These are phyloP conservation scores for Henckelia pumila DNA, from an alignment of 257 asterid genomes.

Conservation along the genomic window DNA sequence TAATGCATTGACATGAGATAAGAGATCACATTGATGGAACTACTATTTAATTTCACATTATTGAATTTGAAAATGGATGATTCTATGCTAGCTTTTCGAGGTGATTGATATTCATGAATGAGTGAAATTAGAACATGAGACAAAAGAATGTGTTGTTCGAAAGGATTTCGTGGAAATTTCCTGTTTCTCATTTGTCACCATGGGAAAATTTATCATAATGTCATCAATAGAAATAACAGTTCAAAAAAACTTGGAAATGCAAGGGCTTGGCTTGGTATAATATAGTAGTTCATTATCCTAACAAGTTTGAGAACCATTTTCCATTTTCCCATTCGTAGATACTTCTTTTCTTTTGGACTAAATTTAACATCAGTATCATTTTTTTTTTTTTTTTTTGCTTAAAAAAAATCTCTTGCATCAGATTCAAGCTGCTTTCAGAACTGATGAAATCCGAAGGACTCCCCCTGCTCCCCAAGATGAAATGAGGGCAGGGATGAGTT, in stretches of 20 bases:
- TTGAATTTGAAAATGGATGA: neutral
- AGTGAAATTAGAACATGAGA: neutral
- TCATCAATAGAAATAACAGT: no score
- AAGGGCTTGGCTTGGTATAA: no score
- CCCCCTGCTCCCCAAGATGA: slow-evolving; percentile 59
- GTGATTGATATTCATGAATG: neutral
- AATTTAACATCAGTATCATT: neutral
- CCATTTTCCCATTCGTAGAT: neutral
- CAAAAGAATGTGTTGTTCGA: no score
- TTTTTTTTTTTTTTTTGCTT: neutral
- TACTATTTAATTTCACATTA: neutral
- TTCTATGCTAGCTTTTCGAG: neutral
- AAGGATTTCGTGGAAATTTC: no score
- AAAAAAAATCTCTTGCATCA: slow-evolving; percentile 10
- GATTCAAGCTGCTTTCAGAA: slow-evolving; percentile 61
- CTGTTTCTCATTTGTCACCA: no score
- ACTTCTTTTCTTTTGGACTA: no score
- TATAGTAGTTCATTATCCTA: neutral
- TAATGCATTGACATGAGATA: neutral
- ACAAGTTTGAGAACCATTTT: neutral
- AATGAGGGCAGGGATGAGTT: slow-evolving; percentile 66
- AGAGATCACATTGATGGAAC: slow-evolving; percentile 3
- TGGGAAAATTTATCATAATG: no score
- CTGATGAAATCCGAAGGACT: slow-evolving; percentile 55
- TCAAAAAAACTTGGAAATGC: no score